Evolutionary conservation across 768 basidiomycete genomes (phyloP).

Genomic region (Lactarius pseudohatsudake): DNA sequence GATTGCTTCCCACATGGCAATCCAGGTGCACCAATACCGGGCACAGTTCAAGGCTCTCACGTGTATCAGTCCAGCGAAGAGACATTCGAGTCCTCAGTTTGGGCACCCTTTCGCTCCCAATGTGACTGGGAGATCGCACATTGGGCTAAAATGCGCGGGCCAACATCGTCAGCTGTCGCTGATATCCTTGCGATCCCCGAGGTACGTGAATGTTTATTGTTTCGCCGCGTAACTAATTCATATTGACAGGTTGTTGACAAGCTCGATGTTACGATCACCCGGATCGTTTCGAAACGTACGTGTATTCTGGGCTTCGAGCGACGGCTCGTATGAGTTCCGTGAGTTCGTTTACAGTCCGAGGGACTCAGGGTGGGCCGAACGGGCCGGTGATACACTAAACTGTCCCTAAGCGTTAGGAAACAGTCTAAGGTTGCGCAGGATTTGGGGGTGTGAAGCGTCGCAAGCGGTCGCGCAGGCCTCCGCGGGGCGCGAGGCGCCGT

Average conservation of each 20-base stretch:
- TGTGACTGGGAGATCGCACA: slow-evolving; percentile 20
- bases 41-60: not conserved
- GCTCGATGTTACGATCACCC: too few relatives aligned
- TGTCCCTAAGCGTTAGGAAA: too few relatives aligned
- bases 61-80: not conserved
- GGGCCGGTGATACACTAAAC: too few relatives aligned
- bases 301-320: too few relatives aligned
- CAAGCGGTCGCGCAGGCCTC: too few relatives aligned
- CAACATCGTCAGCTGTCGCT: not conserved
- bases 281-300: too few relatives aligned
- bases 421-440: too few relatives aligned
- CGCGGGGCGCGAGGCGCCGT: too few relatives aligned
- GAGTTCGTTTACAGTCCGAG: too few relatives aligned
- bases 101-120: slow-evolving; percentile 16
- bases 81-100: not conserved
- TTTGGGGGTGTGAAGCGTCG: too few relatives aligned
- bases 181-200: slow-evolving; percentile 10
- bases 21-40: not conserved
- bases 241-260: not conserved
- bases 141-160: slow-evolving; percentile 18
- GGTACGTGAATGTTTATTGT: not conserved
- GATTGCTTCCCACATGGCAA: not conserved
- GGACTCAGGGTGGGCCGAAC: too few relatives aligned
- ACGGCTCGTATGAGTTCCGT: too few relatives aligned
- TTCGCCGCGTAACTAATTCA: not conserved